phyloP scores from a whole-genome alignment of 257 asterid species.

The Solanum tacnaense region DNA sequence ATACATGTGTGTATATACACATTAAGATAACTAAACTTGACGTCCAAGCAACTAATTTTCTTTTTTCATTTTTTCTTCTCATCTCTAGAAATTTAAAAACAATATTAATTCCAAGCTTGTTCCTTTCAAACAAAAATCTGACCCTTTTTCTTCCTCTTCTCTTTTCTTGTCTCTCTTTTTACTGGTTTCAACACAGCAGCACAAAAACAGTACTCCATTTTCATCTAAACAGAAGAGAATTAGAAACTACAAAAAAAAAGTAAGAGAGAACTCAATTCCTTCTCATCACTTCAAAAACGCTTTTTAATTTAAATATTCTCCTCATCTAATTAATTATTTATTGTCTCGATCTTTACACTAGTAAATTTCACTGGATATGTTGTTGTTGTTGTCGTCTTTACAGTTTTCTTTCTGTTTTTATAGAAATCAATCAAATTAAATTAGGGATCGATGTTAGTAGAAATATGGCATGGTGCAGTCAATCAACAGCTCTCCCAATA shows the following conservation, averaged over 20 bases:
- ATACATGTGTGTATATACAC: conserved; percentile 2
- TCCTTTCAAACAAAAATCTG: conserved; percentile 17
- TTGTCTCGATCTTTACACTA: not conserved
- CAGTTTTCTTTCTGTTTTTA: not conserved
- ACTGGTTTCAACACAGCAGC: not conserved
- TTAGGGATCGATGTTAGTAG: conserved; percentile 36
- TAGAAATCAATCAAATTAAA: conserved; percentile 14
- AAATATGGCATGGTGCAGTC: conserved; percentile 53
- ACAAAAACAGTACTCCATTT: conserved; percentile 2
- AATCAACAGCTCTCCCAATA: conserved; percentile 28
- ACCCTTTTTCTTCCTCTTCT: not conserved
- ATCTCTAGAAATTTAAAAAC: not conserved
- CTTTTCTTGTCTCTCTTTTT: not conserved
- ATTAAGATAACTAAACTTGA: conserved; percentile 50
- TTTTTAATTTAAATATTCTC: not conserved
- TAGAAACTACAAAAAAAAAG: not conserved
- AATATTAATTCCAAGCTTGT: conserved; percentile 8
- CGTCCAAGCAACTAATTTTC: conserved; percentile 72
- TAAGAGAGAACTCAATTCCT: conserved; percentile 16
- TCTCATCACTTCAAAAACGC: conserved; percentile 15
- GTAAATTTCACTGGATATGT: no score
- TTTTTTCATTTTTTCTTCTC: conserved; percentile 5
- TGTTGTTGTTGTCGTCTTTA: not conserved
- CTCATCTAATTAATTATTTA: not conserved
- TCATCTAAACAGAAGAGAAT: conserved; percentile 3